Conservation (phyloP, 1,139 yeast genomes). For the Eremothecium gossypii region DNA sequence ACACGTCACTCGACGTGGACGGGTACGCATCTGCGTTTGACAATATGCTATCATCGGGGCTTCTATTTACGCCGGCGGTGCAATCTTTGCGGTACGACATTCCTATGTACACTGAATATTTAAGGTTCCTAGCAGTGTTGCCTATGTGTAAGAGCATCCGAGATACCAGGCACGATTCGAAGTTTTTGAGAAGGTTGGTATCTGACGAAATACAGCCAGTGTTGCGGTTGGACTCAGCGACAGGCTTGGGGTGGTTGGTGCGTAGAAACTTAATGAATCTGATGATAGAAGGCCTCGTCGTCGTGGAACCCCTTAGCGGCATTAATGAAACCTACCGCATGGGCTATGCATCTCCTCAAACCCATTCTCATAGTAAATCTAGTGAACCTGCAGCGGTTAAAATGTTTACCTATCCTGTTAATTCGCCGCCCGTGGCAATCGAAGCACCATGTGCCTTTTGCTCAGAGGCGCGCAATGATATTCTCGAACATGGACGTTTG, state of each 20-base stretch:
- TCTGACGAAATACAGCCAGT: constrained; percentile 75
- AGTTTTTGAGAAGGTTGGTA: constrained; percentile 57
- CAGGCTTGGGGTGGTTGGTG: constrained; percentile 51
- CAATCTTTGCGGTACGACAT: constrained; percentile 55
- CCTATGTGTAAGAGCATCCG: constrained; percentile 28
- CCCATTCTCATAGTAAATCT: constrained; percentile 8
- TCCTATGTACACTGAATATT: constrained; percentile 31
- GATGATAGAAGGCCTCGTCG: constrained; percentile 70
- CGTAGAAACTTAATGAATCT: constrained; percentile 53
- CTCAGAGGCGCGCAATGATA: constrained; percentile 63
- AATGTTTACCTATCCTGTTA: constrained; percentile 34
- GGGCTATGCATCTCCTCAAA: constrained; percentile 17
- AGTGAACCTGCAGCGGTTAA: constrained; percentile 22
- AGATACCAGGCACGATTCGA: constrained; percentile 37
- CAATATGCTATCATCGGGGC: constrained; percentile 7
- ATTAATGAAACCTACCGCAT: constrained; percentile 55
- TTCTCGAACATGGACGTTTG: constrained; percentile 67
- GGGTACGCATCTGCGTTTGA: constrained; percentile 11
- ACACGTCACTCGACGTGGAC: constrained; percentile 14
- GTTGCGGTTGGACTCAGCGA: constrained; percentile 49
- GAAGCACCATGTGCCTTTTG: constrained; percentile 71
- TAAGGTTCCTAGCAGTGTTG: constrained; percentile 30
- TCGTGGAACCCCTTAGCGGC: constrained; percentile 82
- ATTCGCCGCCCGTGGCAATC: constrained; percentile 63
- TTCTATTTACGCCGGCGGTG: constrained; percentile 44